phyloP scores from a whole-genome alignment of 768 basidiomycete genomes.

The Phlebiopsis gigantea region DNA sequence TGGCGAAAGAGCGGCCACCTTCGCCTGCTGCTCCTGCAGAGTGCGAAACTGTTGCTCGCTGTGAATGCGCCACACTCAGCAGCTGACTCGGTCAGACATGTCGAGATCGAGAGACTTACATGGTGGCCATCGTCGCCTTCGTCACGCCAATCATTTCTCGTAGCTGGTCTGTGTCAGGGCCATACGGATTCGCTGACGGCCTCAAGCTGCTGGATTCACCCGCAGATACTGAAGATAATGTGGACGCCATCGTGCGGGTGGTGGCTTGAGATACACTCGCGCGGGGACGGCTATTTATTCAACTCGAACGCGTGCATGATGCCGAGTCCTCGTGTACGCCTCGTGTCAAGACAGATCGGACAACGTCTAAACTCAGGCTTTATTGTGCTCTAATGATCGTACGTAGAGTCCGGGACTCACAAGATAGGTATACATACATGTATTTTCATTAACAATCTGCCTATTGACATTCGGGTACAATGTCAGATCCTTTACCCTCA shows the following conservation, averaged over 20 bases:
- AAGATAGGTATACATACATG: too few relatives aligned
- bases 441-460: background rate
- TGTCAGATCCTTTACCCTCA: conserved; percentile 56
- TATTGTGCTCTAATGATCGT: background rate
- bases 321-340: conserved; percentile 3
- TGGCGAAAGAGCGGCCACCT: conserved; percentile 25
- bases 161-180: conserved; percentile 7
- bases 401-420: background rate
- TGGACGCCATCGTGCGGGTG: background rate
- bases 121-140: conserved; percentile 10
- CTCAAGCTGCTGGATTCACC: background rate
- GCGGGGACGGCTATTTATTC: too few relatives aligned
- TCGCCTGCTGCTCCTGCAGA: conserved; percentile 28
- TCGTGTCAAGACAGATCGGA: background rate
- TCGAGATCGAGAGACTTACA: conserved; percentile 12
- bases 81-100: background rate
- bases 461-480: conserved; percentile 47
- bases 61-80: background rate
- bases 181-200: background rate
- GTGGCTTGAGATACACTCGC: too few relatives aligned
- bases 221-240: too few relatives aligned
- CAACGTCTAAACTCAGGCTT: too few relatives aligned
- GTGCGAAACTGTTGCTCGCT: conserved; percentile 27
- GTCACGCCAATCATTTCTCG: conserved; percentile 15
- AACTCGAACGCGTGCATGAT: background rate